Conservation (phyloP, 169 alveolate species). For the Eimeria acervulina region DNA sequence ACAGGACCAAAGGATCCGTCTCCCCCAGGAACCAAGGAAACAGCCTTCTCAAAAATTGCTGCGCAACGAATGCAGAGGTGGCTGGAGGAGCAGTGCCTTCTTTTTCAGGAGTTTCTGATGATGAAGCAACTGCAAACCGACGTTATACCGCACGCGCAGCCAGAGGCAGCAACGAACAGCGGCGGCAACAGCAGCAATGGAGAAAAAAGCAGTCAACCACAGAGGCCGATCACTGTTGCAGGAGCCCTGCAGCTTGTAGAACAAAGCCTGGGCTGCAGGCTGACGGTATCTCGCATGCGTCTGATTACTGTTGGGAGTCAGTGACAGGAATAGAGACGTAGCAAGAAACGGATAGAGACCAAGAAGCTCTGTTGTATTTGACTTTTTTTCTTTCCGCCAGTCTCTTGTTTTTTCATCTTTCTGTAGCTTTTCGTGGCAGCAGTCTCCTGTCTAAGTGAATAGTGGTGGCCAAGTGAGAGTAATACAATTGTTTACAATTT, state of each 20-base stretch:
- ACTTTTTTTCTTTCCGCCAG: background rate
- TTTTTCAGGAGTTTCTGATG: slow-evolving; percentile 37
- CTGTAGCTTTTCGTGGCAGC: background rate
- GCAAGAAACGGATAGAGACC: background rate
- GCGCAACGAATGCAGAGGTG: background rate
- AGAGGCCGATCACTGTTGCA: slow-evolving; percentile 6
- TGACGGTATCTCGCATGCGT: slow-evolving; percentile 35
- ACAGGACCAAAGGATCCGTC: background rate
- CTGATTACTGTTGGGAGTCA: slow-evolving; percentile 5
- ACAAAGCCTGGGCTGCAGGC: slow-evolving; percentile 48
- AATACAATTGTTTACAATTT: no score
- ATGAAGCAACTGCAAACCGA: background rate
- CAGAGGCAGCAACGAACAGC: background rate
- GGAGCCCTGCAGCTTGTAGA: slow-evolving; percentile 33
- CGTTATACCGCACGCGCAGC: background rate
- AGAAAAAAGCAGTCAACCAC: background rate
- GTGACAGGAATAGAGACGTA: background rate
- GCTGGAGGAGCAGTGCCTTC: slow-evolving; percentile 60
- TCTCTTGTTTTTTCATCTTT: background rate
- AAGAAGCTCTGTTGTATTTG: background rate
- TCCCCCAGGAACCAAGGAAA: background rate
- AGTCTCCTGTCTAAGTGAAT: background rate
- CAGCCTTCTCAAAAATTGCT: background rate
- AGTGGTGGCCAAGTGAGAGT: background rate
- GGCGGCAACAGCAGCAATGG: background rate